phyloP scores from a whole-genome alignment of 345 rosid genomes.

The Syzygium aqueum region DNA sequence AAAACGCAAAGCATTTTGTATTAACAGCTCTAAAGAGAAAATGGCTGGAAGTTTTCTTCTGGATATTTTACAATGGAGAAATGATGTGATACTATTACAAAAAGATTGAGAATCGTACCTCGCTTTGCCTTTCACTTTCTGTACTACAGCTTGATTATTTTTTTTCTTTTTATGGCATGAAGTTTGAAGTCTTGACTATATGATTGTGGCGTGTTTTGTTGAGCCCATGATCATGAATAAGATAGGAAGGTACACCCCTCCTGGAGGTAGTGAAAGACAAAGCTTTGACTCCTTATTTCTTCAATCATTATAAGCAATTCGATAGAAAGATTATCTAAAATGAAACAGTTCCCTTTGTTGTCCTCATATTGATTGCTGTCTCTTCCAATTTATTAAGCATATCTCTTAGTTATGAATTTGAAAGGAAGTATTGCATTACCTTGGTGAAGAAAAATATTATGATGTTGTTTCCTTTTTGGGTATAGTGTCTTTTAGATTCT shows the following conservation, averaged over 20 bases:
- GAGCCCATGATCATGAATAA: background rate
- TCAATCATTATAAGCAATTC: background rate
- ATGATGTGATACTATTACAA: background rate
- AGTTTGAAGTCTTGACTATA: background rate
- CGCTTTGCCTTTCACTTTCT: background rate
- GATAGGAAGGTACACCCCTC: background rate
- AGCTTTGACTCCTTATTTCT: background rate
- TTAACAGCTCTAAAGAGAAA: background rate
- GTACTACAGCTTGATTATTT: background rate
- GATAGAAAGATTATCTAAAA: background rate
- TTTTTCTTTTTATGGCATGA: background rate
- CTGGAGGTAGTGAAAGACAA: background rate
- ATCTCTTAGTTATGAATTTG: background rate
- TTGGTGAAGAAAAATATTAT: background rate
- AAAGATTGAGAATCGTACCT: background rate
- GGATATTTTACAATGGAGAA: background rate
- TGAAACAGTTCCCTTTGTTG: background rate
- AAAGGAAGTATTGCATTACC: background rate
- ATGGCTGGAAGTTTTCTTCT: background rate
- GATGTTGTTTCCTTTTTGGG: background rate
- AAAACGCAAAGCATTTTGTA: background rate
- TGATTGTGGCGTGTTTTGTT: background rate
- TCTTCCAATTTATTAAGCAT: background rate
- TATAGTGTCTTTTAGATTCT: background rate
- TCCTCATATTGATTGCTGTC: background rate